phyloP scores from a whole-genome alignment of 805 yeast species.

The Blastobotrys terrestris region DNA sequence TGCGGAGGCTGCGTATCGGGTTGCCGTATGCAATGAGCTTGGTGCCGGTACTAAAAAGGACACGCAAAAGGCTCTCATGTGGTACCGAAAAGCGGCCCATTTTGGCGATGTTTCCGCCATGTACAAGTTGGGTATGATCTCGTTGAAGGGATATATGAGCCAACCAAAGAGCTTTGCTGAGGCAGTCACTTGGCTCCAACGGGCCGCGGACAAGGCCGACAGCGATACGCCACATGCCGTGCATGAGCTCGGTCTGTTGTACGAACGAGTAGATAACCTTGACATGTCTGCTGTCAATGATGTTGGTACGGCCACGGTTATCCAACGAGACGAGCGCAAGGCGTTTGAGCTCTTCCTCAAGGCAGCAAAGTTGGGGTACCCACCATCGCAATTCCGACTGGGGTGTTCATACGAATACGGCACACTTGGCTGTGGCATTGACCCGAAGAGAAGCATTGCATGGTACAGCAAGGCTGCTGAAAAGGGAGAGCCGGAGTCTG shows the following conservation, averaged over 20 bases:
- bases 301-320: constrained; percentile 17
- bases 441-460: constrained; percentile 55
- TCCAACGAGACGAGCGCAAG: constrained; percentile 28
- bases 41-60: constrained; percentile 49
- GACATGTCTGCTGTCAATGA: constrained; percentile 14
- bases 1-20: constrained; percentile 57
- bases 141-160: constrained; percentile 43
- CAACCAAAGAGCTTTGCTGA: constrained; percentile 36
- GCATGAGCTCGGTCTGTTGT: constrained; percentile 51
- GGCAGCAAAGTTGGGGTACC: constrained; percentile 55
- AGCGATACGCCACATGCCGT: constrained; percentile 48
- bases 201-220: constrained; percentile 42
- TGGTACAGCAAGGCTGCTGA: constrained; percentile 71
- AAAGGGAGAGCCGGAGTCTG: constrained; percentile 59
- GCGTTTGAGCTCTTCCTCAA: constrained; percentile 50
- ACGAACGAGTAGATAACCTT: constrained; percentile 39
- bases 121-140: constrained; percentile 67
- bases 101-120: constrained; percentile 58
- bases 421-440: constrained; percentile 43
- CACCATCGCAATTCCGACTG: constrained; percentile 62
- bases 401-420: constrained; percentile 75
- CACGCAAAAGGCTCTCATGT: constrained; percentile 42
- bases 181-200: constrained; percentile 47
- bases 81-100: constrained; percentile 57
- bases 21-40: constrained; percentile 66